Evolutionary conservation across 345 rosid species (phyloP), one percentile per base, ranked within the genome.

Genomic region (Dipteronia sinensis): DNA sequence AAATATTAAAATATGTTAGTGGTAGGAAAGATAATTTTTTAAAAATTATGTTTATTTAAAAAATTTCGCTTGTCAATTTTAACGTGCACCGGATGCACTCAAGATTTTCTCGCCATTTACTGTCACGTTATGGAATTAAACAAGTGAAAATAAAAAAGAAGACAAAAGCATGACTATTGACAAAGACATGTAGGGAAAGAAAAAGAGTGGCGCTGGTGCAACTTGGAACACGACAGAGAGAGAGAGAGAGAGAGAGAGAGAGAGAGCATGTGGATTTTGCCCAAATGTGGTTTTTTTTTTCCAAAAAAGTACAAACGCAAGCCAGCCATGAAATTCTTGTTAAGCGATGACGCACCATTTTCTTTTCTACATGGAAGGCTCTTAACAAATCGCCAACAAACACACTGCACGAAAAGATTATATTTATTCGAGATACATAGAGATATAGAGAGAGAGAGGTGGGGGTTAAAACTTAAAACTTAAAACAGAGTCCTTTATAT

Each of bases 281-380:
- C 20, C 10, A 73, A 40, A 31, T 20, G 76, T 23, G 42, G 44
- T 62, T n/a, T 66, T 40, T 17, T 15, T 67, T n/a, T 67, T 40
- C 13, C 23, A 71, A 56, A 3, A 51, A 61, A 58, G 11, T 66
- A 65, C 71, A 20, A 75, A 31, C 22, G 46, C 72, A 15, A 40
- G 53, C 15, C 51, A 76, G 72, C 69, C 77, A 74, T 61, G 25
- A 74, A 74, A 22, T 63, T 74, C 61, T 74, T 69, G 44, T 63
- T n/a, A 44, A 63, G 77, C 72, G 47, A 20, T 75, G 65, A 75
- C 77, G 31, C 77, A 13, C 27, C 58, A 51, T 59, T 20, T 59
- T 16, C 22, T 65, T 65, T 67, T 58, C 62, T n/a, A 75, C 49
- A 51, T 53, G 78, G 78, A 27, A 65, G 77, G 70, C 70, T 17